Evolutionary conservation across 2,329 filamentous ascomycete species (phyloP).

Genomic region (Diaporthe batatas): DNA sequence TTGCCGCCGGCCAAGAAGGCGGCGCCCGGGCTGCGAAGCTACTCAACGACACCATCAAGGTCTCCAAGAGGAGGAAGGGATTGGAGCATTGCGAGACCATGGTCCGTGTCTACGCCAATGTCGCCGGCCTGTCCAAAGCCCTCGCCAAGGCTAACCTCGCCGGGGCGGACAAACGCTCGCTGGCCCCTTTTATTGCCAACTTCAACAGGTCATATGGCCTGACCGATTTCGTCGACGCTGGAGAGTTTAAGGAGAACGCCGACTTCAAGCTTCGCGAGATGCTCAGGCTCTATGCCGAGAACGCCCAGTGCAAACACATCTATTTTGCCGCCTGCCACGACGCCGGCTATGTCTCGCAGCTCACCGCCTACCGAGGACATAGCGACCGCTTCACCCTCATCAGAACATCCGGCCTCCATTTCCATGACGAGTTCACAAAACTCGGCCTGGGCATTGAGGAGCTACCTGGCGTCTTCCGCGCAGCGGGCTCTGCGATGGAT

Average conservation of each 20-base stretch:
- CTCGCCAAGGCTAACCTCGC: conserved; percentile 62
- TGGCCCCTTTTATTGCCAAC: conserved; percentile 67
- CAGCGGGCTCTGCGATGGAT: conserved; percentile 36
- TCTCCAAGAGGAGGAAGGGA: conserved; percentile 60
- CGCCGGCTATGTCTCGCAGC: conserved; percentile 67
- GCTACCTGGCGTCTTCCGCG: conserved; percentile 65
- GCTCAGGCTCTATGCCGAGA: conserved; percentile 66
- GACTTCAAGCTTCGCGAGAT: conserved; percentile 70
- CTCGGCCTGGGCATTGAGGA: conserved; percentile 65
- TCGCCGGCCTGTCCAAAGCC: conserved; percentile 64
- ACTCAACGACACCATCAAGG: conserved; percentile 64
- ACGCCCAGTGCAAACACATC: conserved; percentile 73
- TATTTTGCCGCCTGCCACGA: conserved; percentile 75
- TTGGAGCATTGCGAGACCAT: conserved; percentile 66
- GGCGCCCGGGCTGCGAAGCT: conserved; percentile 68
- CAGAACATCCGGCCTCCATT: conserved; percentile 58
- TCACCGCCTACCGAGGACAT: conserved; percentile 65
- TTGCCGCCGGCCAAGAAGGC: conserved; percentile 63
- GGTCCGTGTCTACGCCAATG: conserved; percentile 68
- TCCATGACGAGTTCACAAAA: conserved; percentile 65
- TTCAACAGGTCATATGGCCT: conserved; percentile 70
- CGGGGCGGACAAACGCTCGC: conserved; percentile 67
- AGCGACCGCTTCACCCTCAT: conserved; percentile 68
- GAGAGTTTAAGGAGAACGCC: conserved; percentile 70
- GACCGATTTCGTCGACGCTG: conserved; percentile 73